Evolutionary conservation across 139 green algal genomes (phyloP).

Genomic region (Picochlorum costavermella): DNA sequence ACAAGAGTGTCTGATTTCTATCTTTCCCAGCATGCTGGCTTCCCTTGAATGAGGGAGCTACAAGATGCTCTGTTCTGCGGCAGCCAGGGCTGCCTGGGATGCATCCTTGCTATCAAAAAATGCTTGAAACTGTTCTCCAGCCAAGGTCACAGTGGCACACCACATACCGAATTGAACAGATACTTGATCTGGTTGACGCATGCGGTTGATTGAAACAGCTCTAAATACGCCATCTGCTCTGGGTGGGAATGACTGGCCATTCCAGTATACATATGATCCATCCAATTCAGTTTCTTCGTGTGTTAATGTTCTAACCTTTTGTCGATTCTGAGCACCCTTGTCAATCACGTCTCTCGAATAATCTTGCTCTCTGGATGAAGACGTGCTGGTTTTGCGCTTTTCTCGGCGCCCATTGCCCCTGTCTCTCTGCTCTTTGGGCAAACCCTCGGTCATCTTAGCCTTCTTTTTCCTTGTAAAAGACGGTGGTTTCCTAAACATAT

Average conservation of each 20-base stretch:
- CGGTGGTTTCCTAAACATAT: constrained; percentile 14
- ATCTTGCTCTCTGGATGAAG: not conserved
- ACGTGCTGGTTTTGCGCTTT: not conserved
- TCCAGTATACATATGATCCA: constrained; percentile 15
- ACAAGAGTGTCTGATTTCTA: no score
- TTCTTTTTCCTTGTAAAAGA: constrained; percentile 3
- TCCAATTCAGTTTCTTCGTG: constrained; percentile 26
- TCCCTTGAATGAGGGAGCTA: no score
- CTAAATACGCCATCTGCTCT: constrained; percentile 40
- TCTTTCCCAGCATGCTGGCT: no score
- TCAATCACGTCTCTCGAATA: not conserved
- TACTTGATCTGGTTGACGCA: constrained; percentile 15
- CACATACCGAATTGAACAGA: constrained; percentile 28
- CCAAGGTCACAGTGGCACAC: constrained; percentile 28
- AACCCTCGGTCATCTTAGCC: not conserved
- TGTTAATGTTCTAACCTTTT: constrained; percentile 28
- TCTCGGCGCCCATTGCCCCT: not conserved
- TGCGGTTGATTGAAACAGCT: constrained; percentile 17
- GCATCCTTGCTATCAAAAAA: constrained; percentile 26
- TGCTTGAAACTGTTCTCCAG: constrained; percentile 34
- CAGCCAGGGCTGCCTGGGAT: constrained; percentile 13
- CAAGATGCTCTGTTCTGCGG: not conserved
- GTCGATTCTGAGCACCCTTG: not conserved
- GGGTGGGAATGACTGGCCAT: constrained; percentile 15
- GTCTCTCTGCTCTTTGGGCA: not conserved